Conservation (phyloP, 2,329 filamentous ascomycete species). For the Cercospora janseana region DNA sequence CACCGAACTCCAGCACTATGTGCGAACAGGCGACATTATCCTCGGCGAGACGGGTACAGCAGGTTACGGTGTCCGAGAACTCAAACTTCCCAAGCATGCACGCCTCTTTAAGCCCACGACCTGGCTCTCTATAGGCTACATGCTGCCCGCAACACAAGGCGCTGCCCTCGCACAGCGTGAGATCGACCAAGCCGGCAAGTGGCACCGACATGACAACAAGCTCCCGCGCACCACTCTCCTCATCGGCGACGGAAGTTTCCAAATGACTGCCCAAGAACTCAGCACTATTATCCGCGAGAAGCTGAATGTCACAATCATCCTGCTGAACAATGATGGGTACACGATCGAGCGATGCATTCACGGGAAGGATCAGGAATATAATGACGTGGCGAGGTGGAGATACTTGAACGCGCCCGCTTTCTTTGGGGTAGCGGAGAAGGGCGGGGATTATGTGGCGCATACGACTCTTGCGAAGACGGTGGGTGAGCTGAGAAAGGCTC, state of each 20-base stretch:
- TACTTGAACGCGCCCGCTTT: slow-evolving; percentile 17
- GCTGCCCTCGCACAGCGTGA: slow-evolving; percentile 78
- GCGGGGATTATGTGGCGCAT: slow-evolving; percentile 3
- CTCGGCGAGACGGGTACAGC: slow-evolving; percentile 85
- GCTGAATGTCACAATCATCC: slow-evolving; percentile 41
- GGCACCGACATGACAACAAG: slow-evolving; percentile 11
- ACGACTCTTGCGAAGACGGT: slow-evolving; percentile 11
- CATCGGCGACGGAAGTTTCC: slow-evolving; percentile 40
- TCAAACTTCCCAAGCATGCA: slow-evolving; percentile 70
- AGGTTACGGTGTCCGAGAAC: slow-evolving; percentile 86
- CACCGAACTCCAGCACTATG: slow-evolving; percentile 2
- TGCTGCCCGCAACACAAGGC: slow-evolving; percentile 61
- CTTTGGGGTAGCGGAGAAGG: slow-evolving; percentile 15
- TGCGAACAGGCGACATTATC: slow-evolving; percentile 62
- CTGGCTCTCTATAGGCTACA: slow-evolving; percentile 67
- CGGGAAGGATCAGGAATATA: slow-evolving; percentile 38
- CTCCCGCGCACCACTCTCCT: slow-evolving; percentile 52
- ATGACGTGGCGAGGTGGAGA: slow-evolving; percentile 20
- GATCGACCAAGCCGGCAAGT: slow-evolving; percentile 31
- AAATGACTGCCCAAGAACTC: slow-evolving; percentile 61
- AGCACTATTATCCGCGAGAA: slow-evolving; percentile 57
- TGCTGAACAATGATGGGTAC: slow-evolving; percentile 49
- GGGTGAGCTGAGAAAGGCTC: slow-evolving; percentile 10
- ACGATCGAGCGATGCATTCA: slow-evolving; percentile 50
- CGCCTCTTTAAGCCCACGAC: slow-evolving; percentile 77